A percentile compares a stretch with the other conserved stretches of the same genome.
Evolutionary conservation across 257 asterid species (phyloP).

Genomic region (Gentiana straminea): DNA sequence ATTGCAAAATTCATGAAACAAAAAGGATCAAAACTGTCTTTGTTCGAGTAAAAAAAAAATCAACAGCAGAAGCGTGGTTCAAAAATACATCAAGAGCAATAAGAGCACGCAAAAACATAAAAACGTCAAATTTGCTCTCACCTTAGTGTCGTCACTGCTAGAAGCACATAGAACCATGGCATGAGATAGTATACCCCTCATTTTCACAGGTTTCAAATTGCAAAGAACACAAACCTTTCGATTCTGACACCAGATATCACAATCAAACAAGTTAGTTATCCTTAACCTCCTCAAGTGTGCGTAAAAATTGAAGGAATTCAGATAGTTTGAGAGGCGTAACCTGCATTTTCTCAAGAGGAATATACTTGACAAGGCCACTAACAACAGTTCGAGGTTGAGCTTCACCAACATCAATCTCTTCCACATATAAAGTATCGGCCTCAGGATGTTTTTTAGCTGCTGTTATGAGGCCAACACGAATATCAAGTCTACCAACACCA

Average conservation of each 20-base stretch:
- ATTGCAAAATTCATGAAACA: neutral
- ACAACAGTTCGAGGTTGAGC: conserved; percentile 84
- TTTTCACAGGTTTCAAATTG: conserved; percentile 85
- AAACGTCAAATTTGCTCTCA: conserved; percentile 10
- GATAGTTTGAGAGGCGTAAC: conserved; percentile 23
- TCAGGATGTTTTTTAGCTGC: conserved; percentile 85
- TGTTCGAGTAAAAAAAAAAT: too few species aligned
- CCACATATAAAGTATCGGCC: conserved; percentile 94
- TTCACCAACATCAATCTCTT: conserved; percentile 95
- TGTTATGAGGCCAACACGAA: conserved; percentile 84
- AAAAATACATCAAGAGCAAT: neutral
- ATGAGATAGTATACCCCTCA: conserved; percentile 94
- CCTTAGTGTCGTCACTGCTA: conserved; percentile 63
- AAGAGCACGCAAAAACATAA: too few species aligned
- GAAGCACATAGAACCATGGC: conserved; percentile 99
- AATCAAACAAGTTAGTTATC: neutral
- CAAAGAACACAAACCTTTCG: conserved; percentile 96
- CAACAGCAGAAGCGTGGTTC: too few species aligned
- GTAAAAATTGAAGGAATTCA: neutral
- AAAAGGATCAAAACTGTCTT: too few species aligned
- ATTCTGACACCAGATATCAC: conserved; percentile 33
- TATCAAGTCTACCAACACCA: conserved; percentile 64
- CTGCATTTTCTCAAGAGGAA: conserved; percentile 94
- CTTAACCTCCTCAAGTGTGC: neutral
- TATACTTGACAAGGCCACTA: conserved; percentile 90